Evolutionary conservation across 2,329 filamentous ascomycete species (phyloP), one percentile per base, ranked within the genome.

Genomic region (Aspergillus costaricaensis): DNA sequence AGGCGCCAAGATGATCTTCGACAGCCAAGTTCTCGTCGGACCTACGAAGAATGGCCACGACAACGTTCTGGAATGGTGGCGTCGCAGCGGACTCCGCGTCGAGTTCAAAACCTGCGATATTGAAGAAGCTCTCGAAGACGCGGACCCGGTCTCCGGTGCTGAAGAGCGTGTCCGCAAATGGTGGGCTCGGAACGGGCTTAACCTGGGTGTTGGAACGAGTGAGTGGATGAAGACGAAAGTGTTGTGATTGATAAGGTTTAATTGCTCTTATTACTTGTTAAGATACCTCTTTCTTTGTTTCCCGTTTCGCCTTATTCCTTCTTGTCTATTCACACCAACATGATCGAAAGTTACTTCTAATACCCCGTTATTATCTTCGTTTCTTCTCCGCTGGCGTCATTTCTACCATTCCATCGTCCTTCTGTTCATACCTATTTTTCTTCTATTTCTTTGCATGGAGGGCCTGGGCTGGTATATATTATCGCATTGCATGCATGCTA

Each of bases 71-170:
- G 91, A 96, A 73, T 97, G 94, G 94, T 97, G 94, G 93, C 90
- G 91, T 70, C 83, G 83, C 32, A 81, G 78, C 38, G 86, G 88
- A 0, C 83, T 93, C 67, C 84, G 86, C 55, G 92, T 97, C 25
- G 92, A 96, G 75, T 97, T 96, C 77, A 93, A 94, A 75, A 96
- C 92, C 1, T 96, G 92, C 75, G 92, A 96, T 75, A 95, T 98
- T 62, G 93, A 97, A 74, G 94, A 97, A 77, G 93, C 93, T 0
- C 82, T 97, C 41, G 93, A 97, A 74, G 93, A 96, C 73, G 91
- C 91, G 2, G 75, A 75, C 59, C 72, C 72, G 21, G 85, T 94
- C 4, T 85, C 86, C 39, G 85, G 81, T 4, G 88, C 89, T 57
- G 89, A 92, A 63, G 86, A 88, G 65, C 84, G 85, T 39, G 91